Evolutionary conservation across 2,329 filamentous ascomycete genomes (phyloP), one percentile per base, ranked within the genome.

Genomic region (Thielaviopsis populi): DNA sequence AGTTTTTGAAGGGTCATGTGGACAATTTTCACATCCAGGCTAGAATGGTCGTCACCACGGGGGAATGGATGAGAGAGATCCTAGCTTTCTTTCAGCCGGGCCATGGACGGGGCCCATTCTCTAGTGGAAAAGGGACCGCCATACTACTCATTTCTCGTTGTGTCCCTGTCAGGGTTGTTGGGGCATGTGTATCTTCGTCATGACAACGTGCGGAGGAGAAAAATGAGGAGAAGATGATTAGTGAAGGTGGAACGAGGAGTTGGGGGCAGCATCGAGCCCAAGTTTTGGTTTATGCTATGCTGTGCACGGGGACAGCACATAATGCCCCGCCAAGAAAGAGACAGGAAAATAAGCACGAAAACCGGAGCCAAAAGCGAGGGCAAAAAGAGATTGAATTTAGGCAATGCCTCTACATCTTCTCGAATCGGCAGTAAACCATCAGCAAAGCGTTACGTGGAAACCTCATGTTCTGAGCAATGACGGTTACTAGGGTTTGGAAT

Each of bases 41-140:
- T 33, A 56, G 17, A 3, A 33, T n/a, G 53, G 53, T 17, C 53
- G 27, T 19, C 15, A 30, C 17, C 7, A 56, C 53, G 53, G 24
- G 27, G 53, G 53, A n/a, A 56, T 19, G 24, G 42, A 46, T 46
- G 11, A 56, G 17, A 56, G 17, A 37, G 53, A 56, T 56, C 53
- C 53, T 56, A 56, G 53, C 53, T 56, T 19, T 56, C 53, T 19
- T 56, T 56, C 53, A 56, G 27, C 53, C 53, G 30, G 53, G 30
- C n/a, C 30, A 22, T 33, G n/a, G 27, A 56, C 15, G 27, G 27
- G 30, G 27, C 24, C 46, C 46, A 27, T 27, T 19, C 7, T 33
- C 8, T 33, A 33, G 53, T 56, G 17, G 53, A 13, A 33, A 1
- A 27, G 24, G 53, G 10, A 56, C 24, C 15, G 30, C 27, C 24